Conservation (phyloP, 2,329 filamentous ascomycete genomes). For the Phaeosphaeriaceae sp. region DNA sequence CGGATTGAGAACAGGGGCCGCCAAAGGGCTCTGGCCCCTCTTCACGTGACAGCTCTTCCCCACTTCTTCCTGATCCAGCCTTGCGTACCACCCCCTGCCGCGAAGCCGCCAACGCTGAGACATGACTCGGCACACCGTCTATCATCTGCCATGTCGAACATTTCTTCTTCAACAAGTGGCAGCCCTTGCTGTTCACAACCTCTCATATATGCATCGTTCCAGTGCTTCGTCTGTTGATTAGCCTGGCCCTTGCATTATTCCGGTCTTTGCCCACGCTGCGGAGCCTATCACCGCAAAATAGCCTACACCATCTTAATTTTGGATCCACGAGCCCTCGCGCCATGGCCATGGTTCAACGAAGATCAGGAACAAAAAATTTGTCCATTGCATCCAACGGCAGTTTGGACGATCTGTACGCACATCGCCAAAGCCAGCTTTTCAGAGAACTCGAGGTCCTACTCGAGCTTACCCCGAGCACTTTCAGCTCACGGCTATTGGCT, state of each 20-base stretch:
- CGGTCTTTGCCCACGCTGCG: not conserved
- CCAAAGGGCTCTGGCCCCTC: not conserved
- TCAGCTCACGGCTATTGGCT: conserved; percentile 39
- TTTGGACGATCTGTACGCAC: conserved; percentile 32
- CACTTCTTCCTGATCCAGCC: conserved; percentile 9
- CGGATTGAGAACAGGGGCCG: not conserved
- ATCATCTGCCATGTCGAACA: conserved; percentile 15
- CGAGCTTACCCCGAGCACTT: conserved; percentile 41
- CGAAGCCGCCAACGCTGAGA: conserved; percentile 9
- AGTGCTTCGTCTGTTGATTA: conserved; percentile 5
- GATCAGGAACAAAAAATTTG: conserved; percentile 25
- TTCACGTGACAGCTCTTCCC: conserved; percentile 17
- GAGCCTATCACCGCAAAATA: not conserved
- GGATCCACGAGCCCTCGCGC: not conserved
- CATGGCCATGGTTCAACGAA: conserved; percentile 20
- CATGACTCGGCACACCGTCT: conserved; percentile 18
- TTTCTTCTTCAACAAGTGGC: conserved; percentile 15
- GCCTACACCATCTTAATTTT: not conserved
- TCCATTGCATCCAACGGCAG: conserved; percentile 33
- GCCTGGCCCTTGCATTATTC: not conserved
- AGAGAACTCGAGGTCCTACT: conserved; percentile 44
- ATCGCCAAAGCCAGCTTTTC: conserved; percentile 42
- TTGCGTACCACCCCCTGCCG: conserved; percentile 13
- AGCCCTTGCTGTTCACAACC: conserved; percentile 3
- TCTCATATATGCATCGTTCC: not conserved